Conservation (phyloP, 176 grass and related monocot species). For the Olyra latifolia region DNA sequence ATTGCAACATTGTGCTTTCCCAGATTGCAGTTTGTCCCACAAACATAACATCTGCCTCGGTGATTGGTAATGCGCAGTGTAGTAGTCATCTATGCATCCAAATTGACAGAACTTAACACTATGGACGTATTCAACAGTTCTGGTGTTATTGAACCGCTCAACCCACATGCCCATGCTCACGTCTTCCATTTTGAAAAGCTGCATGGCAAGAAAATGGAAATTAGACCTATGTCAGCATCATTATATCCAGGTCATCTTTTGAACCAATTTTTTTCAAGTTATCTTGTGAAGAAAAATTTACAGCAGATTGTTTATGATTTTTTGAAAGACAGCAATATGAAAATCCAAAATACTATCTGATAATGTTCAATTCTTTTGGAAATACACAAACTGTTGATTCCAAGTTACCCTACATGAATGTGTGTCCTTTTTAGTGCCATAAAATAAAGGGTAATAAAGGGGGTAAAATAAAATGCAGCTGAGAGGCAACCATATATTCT, state of each 20-base stretch:
- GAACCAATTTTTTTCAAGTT: constrained; percentile 9
- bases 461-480: not conserved
- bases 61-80: constrained; percentile 90
- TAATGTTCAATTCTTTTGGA: not conserved
- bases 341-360: constrained; percentile 12
- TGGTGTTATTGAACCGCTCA: constrained; percentile 66
- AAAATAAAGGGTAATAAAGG: not conserved
- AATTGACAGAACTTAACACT: constrained; percentile 82
- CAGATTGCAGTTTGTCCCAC: constrained; percentile 83
- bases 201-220: constrained; percentile 32
- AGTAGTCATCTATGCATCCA: constrained; percentile 94
- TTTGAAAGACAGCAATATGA: not conserved
- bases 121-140: constrained; percentile 65
- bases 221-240: constrained; percentile 12
- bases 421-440: not conserved
- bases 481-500: constrained; percentile 29
- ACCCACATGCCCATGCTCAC: constrained; percentile 99
- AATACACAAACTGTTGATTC: not conserved
- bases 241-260: not conserved
- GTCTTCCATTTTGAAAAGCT: constrained; percentile 99
- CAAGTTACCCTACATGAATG: constrained; percentile 1
- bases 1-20: constrained; percentile 80
- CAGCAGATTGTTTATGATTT: not conserved
- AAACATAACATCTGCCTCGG: constrained; percentile 95
- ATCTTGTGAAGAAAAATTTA: constrained; percentile 14